Base-by-base conservation (phyloP, 257 asterid species). In the Penstemon newberryi region DNA sequence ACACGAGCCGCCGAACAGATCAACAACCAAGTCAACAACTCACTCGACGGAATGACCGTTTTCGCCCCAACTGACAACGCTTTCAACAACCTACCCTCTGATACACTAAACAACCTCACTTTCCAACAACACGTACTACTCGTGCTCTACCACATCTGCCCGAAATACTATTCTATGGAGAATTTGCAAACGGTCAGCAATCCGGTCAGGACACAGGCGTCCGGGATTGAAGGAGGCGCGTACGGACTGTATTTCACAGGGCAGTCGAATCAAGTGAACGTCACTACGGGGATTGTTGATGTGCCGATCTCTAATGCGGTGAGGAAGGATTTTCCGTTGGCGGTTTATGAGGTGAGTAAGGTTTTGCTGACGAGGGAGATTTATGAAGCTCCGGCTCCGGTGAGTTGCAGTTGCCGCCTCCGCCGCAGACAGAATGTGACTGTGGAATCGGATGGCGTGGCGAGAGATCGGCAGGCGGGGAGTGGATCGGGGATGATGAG, bases 61-160 rank as follows among this genome's bases (percentile, higher is more conserved):
- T 84, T 93, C 64, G 95, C 98, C 50, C 95, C 97, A 3, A 83
- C 94, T 6, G 95, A 93, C 76, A 85, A 83, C 56, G 95, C 98
- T 36, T 93, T 93, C 85, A 67, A 66, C 67, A 90, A 79, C 80
- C 96, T 90, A 38, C 92, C 94, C 19, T 1, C 89, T 9, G 97
- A 96, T 0, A 67, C 90, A 39, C 95, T 93, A 1, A 93, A 93
- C 89, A 70, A 75, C 40, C 95, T 93, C 6, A 47, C 70, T 18
- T 55, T 45, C 59, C 94, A 88, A 63, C 96, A 85, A 71, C 84
- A 90, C 41, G 83, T 93, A 1, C 95, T 82, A 73, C 89, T 93
- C 25, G 47, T 88, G 8, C 85, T 57, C 36, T 84, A 85, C 89
- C 96, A 88, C 63, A 70, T 87, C 10, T 73, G 83, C 57, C 95